phyloP scores from a whole-genome alignment of 2,329 filamentous ascomycete species.

The Penicillium verrucosum region DNA sequence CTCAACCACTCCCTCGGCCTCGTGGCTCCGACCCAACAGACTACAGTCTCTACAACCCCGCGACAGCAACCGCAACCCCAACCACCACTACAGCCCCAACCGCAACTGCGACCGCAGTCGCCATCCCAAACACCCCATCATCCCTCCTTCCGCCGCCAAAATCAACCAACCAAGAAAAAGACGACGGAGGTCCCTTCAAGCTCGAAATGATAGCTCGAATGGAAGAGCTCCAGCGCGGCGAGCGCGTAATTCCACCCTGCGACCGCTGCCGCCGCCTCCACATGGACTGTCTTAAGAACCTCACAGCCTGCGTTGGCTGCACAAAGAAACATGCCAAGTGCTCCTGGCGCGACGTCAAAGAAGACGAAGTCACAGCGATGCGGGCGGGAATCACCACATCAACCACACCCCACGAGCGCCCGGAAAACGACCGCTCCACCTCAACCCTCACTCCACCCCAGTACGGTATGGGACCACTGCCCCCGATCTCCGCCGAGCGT shows the following conservation, averaged over 20 bases:
- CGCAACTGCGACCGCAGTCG: constrained; percentile 47
- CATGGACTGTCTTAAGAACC: constrained; percentile 78
- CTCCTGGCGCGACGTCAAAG: constrained; percentile 75
- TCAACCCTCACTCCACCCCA: not conserved
- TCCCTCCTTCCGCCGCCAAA: constrained; percentile 51
- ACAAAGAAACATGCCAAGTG: constrained; percentile 90
- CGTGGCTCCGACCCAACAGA: constrained; percentile 37
- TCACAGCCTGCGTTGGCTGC: constrained; percentile 82
- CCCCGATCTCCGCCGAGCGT: constrained; percentile 16
- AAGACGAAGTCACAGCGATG: constrained; percentile 58
- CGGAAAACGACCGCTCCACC: constrained; percentile 1
- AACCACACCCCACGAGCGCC: constrained; percentile 4
- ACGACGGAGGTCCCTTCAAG: constrained; percentile 59
- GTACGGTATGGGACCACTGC: constrained; percentile 1
- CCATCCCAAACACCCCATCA: constrained; percentile 55
- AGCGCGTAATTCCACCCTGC: constrained; percentile 75
- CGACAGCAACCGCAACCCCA: constrained; percentile 39
- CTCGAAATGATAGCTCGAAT: constrained; percentile 69
- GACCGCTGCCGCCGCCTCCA: constrained; percentile 77
- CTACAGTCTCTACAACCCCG: constrained; percentile 39
- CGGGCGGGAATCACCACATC: constrained; percentile 10
- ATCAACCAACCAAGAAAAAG: constrained; percentile 48
- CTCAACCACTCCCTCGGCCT: constrained; percentile 31
- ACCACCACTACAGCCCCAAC: constrained; percentile 27
- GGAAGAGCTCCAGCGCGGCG: constrained; percentile 70